Base-by-base conservation (phyloP, 2,329 filamentous ascomycete genomes). In the Dactylonectria estremocensis region DNA sequence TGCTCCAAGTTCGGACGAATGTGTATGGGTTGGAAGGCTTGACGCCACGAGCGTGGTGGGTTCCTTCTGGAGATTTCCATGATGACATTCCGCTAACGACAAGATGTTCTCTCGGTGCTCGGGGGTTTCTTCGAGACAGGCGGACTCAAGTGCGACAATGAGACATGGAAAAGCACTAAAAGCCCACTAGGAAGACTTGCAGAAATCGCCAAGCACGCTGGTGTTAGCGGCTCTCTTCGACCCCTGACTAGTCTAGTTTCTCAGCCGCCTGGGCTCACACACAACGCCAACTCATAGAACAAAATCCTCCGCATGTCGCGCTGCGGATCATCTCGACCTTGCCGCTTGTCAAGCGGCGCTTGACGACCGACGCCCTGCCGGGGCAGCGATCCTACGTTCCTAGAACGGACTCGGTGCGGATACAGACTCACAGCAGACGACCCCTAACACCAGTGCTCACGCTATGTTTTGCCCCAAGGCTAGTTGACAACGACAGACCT, bases 301-400 rank as follows among this genome's bases (percentile, higher is more conserved):
- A 49, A 18, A 54, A 10, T 33, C 40, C 50, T 56, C 60, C 50
- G 52, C 43, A 55, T 49, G 55, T 55, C 49, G 49, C 37, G 49
- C 33, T 53, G 48, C 48, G 58, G 49, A 50, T 46, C 49, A 61
- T 46, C 33, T 61, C 59, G 33, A 61, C 24, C 37, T 61, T 14
- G 45, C 20, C 22, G 22, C 10, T 43, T 43, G 45, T 20, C 49
- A 28, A 50, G 13, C 49, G 45, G 45, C 31, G 56, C 3, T 43
- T 43, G 45, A 31, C 49, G 45, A 50, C 18, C 49, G 45, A 45
- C 31, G 56, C 3, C 20, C 43, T 18, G 16, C 46, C 28, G 57
- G 57, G 46, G 24, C 56, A 24, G 50, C 22, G 48, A 53, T 60
- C 31, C 57, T 16, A 46, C 22, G 18, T 60, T 24, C 55, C 48